phyloP scores from a whole-genome alignment of 352 stramenopile genomes.

The Globisporangium paroecandrum region DNA sequence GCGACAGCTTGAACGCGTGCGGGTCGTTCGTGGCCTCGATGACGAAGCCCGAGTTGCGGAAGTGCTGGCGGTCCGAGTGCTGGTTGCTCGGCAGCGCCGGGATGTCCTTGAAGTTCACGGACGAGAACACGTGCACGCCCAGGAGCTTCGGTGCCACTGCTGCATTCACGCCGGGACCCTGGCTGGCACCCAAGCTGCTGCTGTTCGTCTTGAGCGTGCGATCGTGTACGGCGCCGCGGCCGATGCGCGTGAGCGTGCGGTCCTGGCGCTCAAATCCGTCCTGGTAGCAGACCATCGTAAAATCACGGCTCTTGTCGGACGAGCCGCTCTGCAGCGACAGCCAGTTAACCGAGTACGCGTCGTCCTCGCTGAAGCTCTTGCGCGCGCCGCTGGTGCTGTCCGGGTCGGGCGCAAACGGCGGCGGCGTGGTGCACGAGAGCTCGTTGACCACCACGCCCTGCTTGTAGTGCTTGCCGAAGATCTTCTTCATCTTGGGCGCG shows the following conservation, averaged over 20 bases:
- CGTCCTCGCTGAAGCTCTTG: slow-evolving; percentile 49
- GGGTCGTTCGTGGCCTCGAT: slow-evolving; percentile 46
- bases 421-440: slow-evolving; percentile 55
- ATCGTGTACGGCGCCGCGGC: slow-evolving; percentile 21
- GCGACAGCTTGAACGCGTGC: slow-evolving; percentile 40
- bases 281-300: slow-evolving; percentile 72
- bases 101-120: slow-evolving; percentile 67
- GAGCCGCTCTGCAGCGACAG: slow-evolving; percentile 42
- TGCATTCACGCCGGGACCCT: neutral
- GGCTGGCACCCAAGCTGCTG: neutral
- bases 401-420: slow-evolving; percentile 35
- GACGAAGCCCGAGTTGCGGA: slow-evolving; percentile 64
- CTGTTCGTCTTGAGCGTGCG: slow-evolving; percentile 8
- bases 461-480: slow-evolving; percentile 57
- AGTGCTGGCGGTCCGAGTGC: slow-evolving; percentile 48
- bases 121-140: slow-evolving; percentile 52
- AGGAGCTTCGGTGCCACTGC: slow-evolving; percentile 27
- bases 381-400: slow-evolving; percentile 19
- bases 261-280: slow-evolving; percentile 52
- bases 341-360: slow-evolving; percentile 71
- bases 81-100: slow-evolving; percentile 41
- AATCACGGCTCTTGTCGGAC: slow-evolving; percentile 48
- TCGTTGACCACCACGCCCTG: slow-evolving; percentile 55
- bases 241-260: slow-evolving; percentile 26
- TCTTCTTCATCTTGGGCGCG: slow-evolving; percentile 48